Evolutionary conservation across 129 eudicot genomes (phyloP).

Genomic region (Calendula officinalis): DNA sequence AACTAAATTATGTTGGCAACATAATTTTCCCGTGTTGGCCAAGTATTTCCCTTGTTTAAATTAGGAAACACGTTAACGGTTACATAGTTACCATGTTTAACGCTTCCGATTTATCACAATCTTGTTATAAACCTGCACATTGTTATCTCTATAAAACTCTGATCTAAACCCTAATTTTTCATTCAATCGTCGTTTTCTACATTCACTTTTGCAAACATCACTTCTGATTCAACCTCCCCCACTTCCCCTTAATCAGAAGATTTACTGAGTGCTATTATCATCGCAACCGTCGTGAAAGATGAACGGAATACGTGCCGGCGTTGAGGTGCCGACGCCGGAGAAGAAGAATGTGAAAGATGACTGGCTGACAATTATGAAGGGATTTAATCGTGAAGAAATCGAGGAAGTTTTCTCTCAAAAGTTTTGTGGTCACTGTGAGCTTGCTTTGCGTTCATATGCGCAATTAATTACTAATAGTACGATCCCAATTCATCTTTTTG

Average conservation of each 20-base stretch:
- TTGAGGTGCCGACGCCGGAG: conserved; percentile 2
- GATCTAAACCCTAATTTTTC: no score
- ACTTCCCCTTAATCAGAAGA: not conserved
- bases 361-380: conserved; percentile 26
- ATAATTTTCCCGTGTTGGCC: no score
- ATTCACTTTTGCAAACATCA: no score
- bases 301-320: conserved; percentile 38
- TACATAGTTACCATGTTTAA: no score
- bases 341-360: conserved; percentile 28
- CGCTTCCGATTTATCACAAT: no score
- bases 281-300: conserved; percentile 15
- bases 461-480: conserved; percentile 30
- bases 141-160: no score
- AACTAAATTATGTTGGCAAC: no score
- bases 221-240: no score
- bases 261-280: not conserved
- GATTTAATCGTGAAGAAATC: conserved; percentile 38
- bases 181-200: not conserved
- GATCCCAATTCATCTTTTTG: not conserved
- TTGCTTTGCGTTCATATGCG: conserved; percentile 28
- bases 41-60: no score
- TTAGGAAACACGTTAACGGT: no score
- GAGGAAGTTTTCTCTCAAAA: conserved; percentile 36
- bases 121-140: no score
- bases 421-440: conserved; percentile 42